phyloP scores from a whole-genome alignment of 2,329 filamentous ascomycete genomes.

The Botrytis porri region DNA sequence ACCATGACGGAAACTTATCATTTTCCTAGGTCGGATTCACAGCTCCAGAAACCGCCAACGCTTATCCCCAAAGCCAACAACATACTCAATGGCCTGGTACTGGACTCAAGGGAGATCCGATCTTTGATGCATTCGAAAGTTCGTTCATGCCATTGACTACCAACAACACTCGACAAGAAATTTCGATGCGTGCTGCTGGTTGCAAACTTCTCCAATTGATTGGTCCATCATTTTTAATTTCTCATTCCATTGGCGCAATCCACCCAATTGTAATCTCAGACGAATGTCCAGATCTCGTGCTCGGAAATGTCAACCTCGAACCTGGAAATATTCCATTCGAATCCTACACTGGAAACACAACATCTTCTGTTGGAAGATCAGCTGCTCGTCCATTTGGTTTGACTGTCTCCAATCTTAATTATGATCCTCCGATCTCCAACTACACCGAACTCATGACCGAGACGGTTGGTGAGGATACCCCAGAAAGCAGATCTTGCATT shows the following conservation, averaged over 20 bases:
- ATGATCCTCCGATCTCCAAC: slow-evolving; percentile 27
- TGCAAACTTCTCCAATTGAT: slow-evolving; percentile 37
- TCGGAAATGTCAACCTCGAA: slow-evolving; percentile 36
- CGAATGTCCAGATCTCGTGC: slow-evolving; percentile 34
- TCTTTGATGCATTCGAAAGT: slow-evolving; percentile 37
- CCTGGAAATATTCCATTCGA: slow-evolving; percentile 35
- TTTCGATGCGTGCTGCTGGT: slow-evolving; percentile 35
- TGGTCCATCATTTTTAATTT: slow-evolving; percentile 36
- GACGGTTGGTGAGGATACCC: slow-evolving; percentile 29
- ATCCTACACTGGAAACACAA: slow-evolving; percentile 23
- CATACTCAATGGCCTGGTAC: slow-evolving; percentile 42
- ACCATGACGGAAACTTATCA: neutral
- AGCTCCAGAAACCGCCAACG: slow-evolving; percentile 5
- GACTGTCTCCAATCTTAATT: slow-evolving; percentile 28
- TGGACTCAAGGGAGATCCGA: slow-evolving; percentile 37
- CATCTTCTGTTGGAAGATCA: slow-evolving; percentile 25
- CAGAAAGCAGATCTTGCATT: slow-evolving; percentile 29
- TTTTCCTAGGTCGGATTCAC: slow-evolving; percentile 10
- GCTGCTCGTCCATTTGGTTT: slow-evolving; percentile 28
- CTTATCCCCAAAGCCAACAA: slow-evolving; percentile 28
- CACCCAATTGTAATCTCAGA: slow-evolving; percentile 32
- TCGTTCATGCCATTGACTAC: slow-evolving; percentile 35
- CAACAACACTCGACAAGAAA: slow-evolving; percentile 34
- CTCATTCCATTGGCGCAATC: slow-evolving; percentile 36
- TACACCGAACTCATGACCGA: slow-evolving; percentile 25